Percentiles rank a stretch among this genome's conserved stretches.
Conservation (phyloP, 2,329 filamentous ascomycete genomes). For the Exophiala spinifera region DNA sequence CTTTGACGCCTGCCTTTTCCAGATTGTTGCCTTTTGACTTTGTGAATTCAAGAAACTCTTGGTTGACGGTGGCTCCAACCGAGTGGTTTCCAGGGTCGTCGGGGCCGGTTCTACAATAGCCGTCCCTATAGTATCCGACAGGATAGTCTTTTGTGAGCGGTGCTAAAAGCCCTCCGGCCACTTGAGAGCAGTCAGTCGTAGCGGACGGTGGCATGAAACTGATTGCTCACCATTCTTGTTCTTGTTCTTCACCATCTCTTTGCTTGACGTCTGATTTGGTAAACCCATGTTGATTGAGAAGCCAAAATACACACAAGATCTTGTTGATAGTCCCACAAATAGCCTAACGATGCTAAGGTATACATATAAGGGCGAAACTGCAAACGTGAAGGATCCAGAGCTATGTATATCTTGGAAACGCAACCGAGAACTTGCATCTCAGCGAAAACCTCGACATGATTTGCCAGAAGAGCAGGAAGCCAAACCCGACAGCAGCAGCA, state of each 20-base stretch:
- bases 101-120: conserved; percentile 57
- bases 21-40: conserved; percentile 60
- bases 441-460: neutral
- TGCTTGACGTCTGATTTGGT: conserved; percentile 15
- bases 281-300: conserved; percentile 7
- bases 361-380: neutral
- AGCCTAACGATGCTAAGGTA: neutral
- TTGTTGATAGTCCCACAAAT: neutral
- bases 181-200: conserved; percentile 27
- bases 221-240: conserved; percentile 26
- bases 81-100: conserved; percentile 60
- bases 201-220: neutral
- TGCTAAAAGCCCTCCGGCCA: conserved; percentile 57
- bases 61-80: conserved; percentile 56
- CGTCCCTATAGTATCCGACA: conserved; percentile 61
- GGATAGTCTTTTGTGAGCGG: conserved; percentile 57
- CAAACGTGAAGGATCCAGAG: neutral
- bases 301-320: neutral
- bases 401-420: neutral
- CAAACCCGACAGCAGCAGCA: neutral
- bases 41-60: conserved; percentile 61
- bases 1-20: conserved; percentile 52
- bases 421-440: too few relatives aligned
- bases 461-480: neutral
- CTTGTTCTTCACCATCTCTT: conserved; percentile 28